These are phyloP conservation scores for Melastoma malabathricum DNA, from an alignment of 345 rosid genomes.

Conservation along the genomic window DNA sequence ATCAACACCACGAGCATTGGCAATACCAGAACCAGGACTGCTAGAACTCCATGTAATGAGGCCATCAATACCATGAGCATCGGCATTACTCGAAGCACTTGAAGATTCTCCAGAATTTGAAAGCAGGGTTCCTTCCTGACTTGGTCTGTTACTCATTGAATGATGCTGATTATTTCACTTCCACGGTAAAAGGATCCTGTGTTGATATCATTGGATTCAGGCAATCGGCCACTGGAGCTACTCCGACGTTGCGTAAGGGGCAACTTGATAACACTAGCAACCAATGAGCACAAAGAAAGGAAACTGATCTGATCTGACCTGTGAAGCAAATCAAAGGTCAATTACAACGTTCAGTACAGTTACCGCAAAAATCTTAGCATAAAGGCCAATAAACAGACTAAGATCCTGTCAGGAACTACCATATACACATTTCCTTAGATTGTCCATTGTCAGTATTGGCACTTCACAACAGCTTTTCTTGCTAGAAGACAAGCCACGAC, in stretches of 20 bases:
- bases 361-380: too few relatives aligned
- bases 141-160: constrained; percentile 25
- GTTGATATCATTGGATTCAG: constrained; percentile 40
- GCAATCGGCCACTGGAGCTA: constrained; percentile 29
- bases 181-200: constrained; percentile 30
- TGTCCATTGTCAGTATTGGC: too few relatives aligned
- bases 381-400: too few relatives aligned
- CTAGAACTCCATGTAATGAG: too few relatives aligned
- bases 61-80: background rate
- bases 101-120: constrained; percentile 27
- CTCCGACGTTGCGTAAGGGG: constrained; percentile 52
- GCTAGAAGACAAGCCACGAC: too few relatives aligned
- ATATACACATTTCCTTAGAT: too few relatives aligned
- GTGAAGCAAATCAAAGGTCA: too few relatives aligned
- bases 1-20: constrained; percentile 26
- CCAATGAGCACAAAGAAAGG: too few relatives aligned
- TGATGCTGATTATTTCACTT: constrained; percentile 21
- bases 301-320: too few relatives aligned
- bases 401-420: too few relatives aligned
- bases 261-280: constrained; percentile 4
- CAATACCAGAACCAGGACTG: constrained; percentile 5
- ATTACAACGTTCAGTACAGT: too few relatives aligned
- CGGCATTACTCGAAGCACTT: constrained; percentile 15
- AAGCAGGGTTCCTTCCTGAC: constrained; percentile 31
- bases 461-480: too few relatives aligned